phyloP scores from a whole-genome alignment of 352 stramenopile genomes.

The Globisporangium okanoganense region DNA sequence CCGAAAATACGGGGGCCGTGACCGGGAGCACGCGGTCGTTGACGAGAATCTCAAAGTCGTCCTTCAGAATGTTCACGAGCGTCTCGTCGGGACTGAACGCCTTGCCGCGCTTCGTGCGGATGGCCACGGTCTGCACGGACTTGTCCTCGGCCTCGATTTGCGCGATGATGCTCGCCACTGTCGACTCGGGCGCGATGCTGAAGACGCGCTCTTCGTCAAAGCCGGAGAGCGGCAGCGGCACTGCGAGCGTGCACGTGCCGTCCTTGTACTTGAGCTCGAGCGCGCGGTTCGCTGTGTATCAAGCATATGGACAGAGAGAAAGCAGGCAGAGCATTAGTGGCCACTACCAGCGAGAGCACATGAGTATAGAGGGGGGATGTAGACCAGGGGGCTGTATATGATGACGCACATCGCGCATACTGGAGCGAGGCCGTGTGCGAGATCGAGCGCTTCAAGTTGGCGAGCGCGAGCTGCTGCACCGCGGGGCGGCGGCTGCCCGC shows the following conservation, averaged over 20 bases:
- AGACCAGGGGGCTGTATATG: background rate
- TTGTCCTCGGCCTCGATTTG: constrained; percentile 79
- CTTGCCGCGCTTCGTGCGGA: constrained; percentile 57
- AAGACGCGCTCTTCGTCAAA: constrained; percentile 81
- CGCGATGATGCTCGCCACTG: constrained; percentile 61
- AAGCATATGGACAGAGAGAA: background rate
- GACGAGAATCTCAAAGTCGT: constrained; percentile 80
- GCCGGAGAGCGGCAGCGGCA: constrained; percentile 71
- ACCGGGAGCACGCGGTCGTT: constrained; percentile 78
- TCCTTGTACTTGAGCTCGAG: constrained; percentile 83
- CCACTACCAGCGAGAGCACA: background rate
- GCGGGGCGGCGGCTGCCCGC: background rate
- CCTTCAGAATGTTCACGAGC: constrained; percentile 62
- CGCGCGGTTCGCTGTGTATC: constrained; percentile 26
- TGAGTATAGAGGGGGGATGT: background rate
- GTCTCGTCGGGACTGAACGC: constrained; percentile 59
- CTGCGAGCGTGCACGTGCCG: constrained; percentile 64
- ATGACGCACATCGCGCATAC: constrained; percentile 16
- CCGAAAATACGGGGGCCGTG: constrained; percentile 63
- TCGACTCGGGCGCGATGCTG: constrained; percentile 70
- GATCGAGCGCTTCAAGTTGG: constrained; percentile 17
- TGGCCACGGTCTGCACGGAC: constrained; percentile 60
- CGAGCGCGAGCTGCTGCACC: constrained; percentile 8
- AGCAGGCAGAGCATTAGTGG: background rate
- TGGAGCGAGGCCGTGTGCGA: constrained; percentile 10